Base-by-base conservation (phyloP, 768 basidiomycete species). In the Collybiopsis luxurians region DNA sequence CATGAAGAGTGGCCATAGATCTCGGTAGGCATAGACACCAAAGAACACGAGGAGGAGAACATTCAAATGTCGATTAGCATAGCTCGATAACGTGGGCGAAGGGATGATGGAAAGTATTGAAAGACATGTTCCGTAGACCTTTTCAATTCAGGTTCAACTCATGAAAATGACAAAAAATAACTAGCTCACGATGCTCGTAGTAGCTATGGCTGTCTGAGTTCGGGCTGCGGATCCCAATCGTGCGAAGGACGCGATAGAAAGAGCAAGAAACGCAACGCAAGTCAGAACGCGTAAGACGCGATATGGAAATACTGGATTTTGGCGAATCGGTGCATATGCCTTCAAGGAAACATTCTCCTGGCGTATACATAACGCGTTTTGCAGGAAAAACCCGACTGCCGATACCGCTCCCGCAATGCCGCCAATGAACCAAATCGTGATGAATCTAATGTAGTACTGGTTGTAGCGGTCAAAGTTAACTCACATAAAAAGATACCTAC, bases 1-100 rank as follows among this genome's bases (percentile, higher is more conserved):
- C 3, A 80, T 86, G 15, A 75, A 73, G 4, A 88, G 65, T 10
- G 87, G 86, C 71, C 77, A 84, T 4, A 89, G 50, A 61, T 83
- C 78, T 30, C 85, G 77, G 63, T 82, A 82, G 21, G 69, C 62
- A 64, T 81, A 88, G 1, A 85, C 72, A 0, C 56, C 59, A 72
- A 60, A 71, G 59, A 63, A 69, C 53, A 57, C 73, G 34, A 74
- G 30, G 9, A 75, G 62, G 3, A 75, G 30, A 31, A 65, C 17
- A 40, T 58, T 69, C 34, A 67, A 62, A 57, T 75, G 69, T 34
- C 57, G 53, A 28, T 54, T 54, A 3, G 27, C n/a, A 28, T 31
- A 38, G 9, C 24, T 39, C 19, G 50, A 36, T n/a, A 51, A 51
- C 17, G 19, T 39, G 26, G 23, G 36, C 13, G 23, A 40, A 21